These are phyloP conservation scores for Aegilops bicornis DNA, from an alignment of 176 grass and related monocot species.

Conservation along the genomic window DNA sequence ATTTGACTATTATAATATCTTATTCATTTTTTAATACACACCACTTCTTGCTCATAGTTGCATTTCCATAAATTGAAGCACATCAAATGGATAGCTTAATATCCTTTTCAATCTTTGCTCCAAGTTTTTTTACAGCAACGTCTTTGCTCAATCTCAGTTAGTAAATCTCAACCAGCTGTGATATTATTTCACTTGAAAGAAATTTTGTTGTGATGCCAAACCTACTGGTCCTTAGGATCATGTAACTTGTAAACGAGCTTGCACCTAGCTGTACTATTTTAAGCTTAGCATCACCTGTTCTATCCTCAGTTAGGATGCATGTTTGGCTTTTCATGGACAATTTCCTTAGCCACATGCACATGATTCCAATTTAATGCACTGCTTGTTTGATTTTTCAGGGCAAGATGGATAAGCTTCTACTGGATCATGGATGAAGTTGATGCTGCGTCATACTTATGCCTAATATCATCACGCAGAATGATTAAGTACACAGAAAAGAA, in stretches of 20 bases:
- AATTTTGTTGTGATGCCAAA: slow-evolving; percentile 1
- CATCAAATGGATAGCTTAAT: background rate
- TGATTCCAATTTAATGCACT: background rate
- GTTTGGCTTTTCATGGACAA: background rate
- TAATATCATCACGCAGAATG: background rate
- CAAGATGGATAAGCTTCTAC: background rate
- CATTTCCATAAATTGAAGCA: background rate
- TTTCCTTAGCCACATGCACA: background rate
- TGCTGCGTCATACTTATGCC: background rate
- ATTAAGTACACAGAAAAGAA: background rate
- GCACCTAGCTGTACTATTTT: background rate
- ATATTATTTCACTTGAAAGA: background rate
- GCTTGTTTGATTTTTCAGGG: background rate
- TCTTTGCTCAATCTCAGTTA: background rate
- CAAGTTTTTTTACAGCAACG: background rate
- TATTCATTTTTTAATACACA: background rate
- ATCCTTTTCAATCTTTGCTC: background rate
- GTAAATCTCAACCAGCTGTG: background rate
- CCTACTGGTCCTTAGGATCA: background rate
- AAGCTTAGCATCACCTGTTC: background rate
- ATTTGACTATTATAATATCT: background rate
- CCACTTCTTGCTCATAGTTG: background rate
- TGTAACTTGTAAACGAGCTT: background rate
- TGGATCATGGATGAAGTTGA: background rate
- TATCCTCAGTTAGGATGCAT: slow-evolving; percentile 4